Conservation (phyloP, 2,329 filamentous ascomycete genomes). For the Orbilia javanica region DNA sequence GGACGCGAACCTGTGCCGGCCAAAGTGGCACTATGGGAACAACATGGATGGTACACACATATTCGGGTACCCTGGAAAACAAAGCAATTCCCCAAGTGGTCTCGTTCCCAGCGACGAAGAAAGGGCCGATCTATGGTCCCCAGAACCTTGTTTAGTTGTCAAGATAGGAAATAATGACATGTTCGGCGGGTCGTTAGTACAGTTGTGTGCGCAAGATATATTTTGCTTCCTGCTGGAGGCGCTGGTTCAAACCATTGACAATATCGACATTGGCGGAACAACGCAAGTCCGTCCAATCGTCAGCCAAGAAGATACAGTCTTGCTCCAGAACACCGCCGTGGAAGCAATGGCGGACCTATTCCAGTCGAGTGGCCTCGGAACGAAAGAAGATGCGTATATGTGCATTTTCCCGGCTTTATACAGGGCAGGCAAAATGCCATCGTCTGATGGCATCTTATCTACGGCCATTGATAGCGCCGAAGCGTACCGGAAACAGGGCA, state of each 20-base stretch:
- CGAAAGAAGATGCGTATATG: background rate
- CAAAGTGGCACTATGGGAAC: background rate
- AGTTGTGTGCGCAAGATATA: background rate
- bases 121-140: no score
- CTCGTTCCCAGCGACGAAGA: no score
- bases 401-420: background rate
- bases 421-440: background rate
- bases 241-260: background rate
- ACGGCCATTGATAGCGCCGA: background rate
- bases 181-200: no score
- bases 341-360: background rate
- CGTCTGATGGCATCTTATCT: background rate
- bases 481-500: background rate
- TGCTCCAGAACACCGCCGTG: background rate
- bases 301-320: background rate
- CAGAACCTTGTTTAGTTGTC: background rate
- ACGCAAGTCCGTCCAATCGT: background rate
- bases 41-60: background rate
- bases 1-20: background rate
- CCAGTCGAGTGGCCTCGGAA: background rate
- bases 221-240: conserved; percentile 1
- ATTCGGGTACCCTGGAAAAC: background rate
- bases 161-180: background rate
- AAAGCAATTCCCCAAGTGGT: background rate
- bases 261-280: background rate